Conservation (phyloP, 78 protist species). For the Bodo saltans region DNA sequence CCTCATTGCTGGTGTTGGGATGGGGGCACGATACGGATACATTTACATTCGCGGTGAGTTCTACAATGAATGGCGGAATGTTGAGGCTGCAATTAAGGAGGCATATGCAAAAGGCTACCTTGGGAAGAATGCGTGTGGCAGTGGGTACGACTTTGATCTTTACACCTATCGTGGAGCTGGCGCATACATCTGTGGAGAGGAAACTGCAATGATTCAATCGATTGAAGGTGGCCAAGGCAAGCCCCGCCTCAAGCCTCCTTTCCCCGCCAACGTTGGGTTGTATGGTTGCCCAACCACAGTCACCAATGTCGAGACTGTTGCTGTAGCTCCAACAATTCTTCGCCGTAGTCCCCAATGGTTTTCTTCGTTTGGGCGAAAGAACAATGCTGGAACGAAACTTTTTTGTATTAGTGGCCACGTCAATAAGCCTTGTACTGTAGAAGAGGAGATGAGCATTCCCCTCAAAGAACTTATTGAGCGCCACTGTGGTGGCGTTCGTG, state of each 20-base stretch:
- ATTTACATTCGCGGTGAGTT: conserved; percentile 97
- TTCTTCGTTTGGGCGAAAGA: conserved; percentile 84
- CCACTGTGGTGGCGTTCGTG: conserved; percentile 92
- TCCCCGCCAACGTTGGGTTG: conserved; percentile 96
- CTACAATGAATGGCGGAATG: conserved; percentile 57
- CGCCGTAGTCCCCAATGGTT: conserved; percentile 84
- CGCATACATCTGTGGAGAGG: conserved; percentile 99
- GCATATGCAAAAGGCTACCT: conserved; percentile 88
- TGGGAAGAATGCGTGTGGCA: conserved; percentile 91
- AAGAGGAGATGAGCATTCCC: conserved; percentile 93
- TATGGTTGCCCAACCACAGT: conserved; percentile 98
- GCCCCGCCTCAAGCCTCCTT: conserved; percentile 97
- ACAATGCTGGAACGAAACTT: conserved; percentile 92
- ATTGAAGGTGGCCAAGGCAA: conserved; percentile 95
- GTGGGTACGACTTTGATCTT: conserved; percentile 89
- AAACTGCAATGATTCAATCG: conserved; percentile 93
- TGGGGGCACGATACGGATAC: conserved; percentile 94
- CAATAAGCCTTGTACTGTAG: conserved; percentile 92
- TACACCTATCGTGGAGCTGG: conserved; percentile 94
- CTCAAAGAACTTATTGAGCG: conserved; percentile 81
- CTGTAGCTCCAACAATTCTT: conserved; percentile 93
- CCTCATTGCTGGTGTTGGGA: conserved; percentile 91
- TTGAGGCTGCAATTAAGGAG: conserved; percentile 86
- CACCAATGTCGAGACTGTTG: conserved; percentile 98
- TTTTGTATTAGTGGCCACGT: conserved; percentile 90